Percentiles rank a stretch among this genome's conserved stretches.
Conservation (phyloP, 2,329 filamentous ascomycete species). For the Curvularia sp. region DNA sequence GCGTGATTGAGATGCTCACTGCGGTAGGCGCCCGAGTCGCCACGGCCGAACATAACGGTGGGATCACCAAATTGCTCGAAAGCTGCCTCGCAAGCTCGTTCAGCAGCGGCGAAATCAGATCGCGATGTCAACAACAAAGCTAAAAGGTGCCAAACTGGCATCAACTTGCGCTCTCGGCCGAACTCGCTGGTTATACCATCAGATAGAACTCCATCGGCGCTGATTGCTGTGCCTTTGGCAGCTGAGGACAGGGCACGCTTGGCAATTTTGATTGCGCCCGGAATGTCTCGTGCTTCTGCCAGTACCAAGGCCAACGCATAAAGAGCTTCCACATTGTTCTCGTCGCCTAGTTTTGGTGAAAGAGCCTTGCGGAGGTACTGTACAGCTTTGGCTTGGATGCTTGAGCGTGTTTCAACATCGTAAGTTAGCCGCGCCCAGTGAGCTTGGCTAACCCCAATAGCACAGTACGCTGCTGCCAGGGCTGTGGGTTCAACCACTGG, state of each 20-base stretch:
- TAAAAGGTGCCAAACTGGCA: conserved; percentile 91
- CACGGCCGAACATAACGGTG: conserved; percentile 71
- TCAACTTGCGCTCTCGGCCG: conserved; percentile 65
- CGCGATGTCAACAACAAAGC: conserved; percentile 84
- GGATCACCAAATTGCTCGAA: conserved; percentile 87
- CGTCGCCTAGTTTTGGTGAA: conserved; percentile 68
- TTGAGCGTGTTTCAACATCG: conserved; percentile 72
- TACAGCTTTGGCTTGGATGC: conserved; percentile 79
- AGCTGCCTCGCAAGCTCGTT: conserved; percentile 84
- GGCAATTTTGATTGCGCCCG: conserved; percentile 80
- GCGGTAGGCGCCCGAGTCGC: conserved; percentile 60
- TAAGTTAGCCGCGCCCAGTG: conserved; percentile 86
- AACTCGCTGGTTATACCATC: conserved; percentile 40
- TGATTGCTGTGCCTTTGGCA: conserved; percentile 37
- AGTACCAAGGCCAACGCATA: conserved; percentile 86
- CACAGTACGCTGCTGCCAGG: conserved; percentile 74
- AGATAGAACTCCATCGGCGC: conserved; percentile 44
- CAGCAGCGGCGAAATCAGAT: conserved; percentile 82
- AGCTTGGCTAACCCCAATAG: conserved; percentile 83
- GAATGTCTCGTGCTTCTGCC: conserved; percentile 83
- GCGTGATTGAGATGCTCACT: conserved; percentile 70
- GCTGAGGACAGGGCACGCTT: conserved; percentile 75
- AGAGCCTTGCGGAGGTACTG: conserved; percentile 77
- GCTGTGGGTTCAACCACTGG: conserved; percentile 63
- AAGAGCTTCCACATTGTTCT: conserved; percentile 75